phyloP scores from a whole-genome alignment of 2,329 filamentous ascomycete genomes.

The Exophiala bonariae region DNA sequence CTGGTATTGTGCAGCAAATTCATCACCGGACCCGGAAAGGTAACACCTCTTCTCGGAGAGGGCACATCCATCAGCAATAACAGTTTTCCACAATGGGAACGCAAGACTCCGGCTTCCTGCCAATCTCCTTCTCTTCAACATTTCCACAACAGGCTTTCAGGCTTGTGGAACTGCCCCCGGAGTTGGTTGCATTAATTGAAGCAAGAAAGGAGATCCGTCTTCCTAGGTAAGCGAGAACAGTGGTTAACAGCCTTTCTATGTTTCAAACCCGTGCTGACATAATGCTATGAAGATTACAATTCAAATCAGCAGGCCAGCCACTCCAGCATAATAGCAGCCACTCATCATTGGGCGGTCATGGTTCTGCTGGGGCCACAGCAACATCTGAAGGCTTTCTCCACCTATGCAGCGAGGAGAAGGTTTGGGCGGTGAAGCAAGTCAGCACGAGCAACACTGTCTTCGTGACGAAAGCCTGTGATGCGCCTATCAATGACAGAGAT shows the following conservation, averaged over 20 bases:
- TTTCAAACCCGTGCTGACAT: no score
- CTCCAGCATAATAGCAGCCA: neutral
- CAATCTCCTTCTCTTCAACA: slow-evolving; percentile 42
- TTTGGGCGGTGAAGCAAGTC: slow-evolving; percentile 63
- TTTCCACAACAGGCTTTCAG: slow-evolving; percentile 55
- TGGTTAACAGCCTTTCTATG: no score
- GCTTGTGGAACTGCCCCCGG: slow-evolving; percentile 61
- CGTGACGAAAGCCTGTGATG: slow-evolving; percentile 39
- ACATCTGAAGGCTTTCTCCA: slow-evolving; percentile 37
- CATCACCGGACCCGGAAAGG: no score
- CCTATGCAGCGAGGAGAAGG: slow-evolving; percentile 58
- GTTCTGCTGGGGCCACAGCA: neutral
- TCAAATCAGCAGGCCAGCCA: slow-evolving; percentile 40
- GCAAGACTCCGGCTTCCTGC: slow-evolving; percentile 32
- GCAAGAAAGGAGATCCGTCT: slow-evolving; percentile 47
- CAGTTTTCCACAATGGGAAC: slow-evolving; percentile 40
- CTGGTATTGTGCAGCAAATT: no score
- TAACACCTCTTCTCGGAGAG: no score
- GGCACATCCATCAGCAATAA: no score
- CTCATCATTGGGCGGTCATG: neutral
- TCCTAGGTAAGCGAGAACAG: slow-evolving; percentile 18
- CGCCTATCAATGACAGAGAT: slow-evolving; percentile 12
- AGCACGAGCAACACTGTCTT: slow-evolving; percentile 66
- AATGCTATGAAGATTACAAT: slow-evolving; percentile 34
- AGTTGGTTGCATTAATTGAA: slow-evolving; percentile 53